These are phyloP conservation scores for Babesia sp. DNA, from an alignment of 169 alveolate genomes.

Conservation along the genomic window DNA sequence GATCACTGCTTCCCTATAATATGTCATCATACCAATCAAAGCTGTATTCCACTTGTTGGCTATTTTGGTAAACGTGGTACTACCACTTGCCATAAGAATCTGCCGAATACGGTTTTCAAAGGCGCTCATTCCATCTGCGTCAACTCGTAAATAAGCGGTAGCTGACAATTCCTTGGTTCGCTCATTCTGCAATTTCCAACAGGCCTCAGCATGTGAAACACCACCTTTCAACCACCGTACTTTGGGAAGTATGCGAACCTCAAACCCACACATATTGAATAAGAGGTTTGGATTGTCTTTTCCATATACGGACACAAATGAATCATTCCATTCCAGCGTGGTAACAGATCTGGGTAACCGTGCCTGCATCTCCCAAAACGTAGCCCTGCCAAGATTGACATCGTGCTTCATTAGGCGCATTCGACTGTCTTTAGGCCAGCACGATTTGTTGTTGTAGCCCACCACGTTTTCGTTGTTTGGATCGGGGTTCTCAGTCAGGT, in stretches of 20 bases:
- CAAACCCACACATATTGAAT: slow-evolving; percentile 98
- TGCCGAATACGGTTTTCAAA: slow-evolving; percentile 97
- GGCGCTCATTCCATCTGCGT: slow-evolving; percentile 94
- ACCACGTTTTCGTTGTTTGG: slow-evolving; percentile 99
- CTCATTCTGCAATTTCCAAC: slow-evolving; percentile 97
- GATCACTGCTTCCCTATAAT: slow-evolving; percentile 99
- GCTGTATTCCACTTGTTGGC: slow-evolving; percentile 99
- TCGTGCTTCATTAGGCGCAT: slow-evolving; percentile 98
- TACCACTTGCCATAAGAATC: slow-evolving; percentile 98
- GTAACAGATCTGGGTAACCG: slow-evolving; percentile 98
- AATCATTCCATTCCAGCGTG: slow-evolving; percentile 94
- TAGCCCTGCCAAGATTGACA: slow-evolving; percentile 98
- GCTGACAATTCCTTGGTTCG: slow-evolving; percentile 98
- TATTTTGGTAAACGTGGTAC: slow-evolving; percentile 99
- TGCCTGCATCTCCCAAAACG: slow-evolving; percentile 99
- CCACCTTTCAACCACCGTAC: slow-evolving; percentile 57
- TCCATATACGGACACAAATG: slow-evolving; percentile 98
- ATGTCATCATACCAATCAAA: slow-evolving; percentile 97
- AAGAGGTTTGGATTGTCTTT: slow-evolving; percentile 98
- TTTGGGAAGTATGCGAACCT: slow-evolving; percentile 95
- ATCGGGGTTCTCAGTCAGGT: slow-evolving; percentile 99
- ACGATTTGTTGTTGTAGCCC: slow-evolving; percentile 97
- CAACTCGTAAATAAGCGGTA: slow-evolving; percentile 97
- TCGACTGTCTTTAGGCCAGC: slow-evolving; percentile 99
- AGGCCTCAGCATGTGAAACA: slow-evolving; percentile 87